Base-by-base conservation (phyloP, 2,329 filamentous ascomycete genomes). In the Sporothrix dimorphospora region DNA sequence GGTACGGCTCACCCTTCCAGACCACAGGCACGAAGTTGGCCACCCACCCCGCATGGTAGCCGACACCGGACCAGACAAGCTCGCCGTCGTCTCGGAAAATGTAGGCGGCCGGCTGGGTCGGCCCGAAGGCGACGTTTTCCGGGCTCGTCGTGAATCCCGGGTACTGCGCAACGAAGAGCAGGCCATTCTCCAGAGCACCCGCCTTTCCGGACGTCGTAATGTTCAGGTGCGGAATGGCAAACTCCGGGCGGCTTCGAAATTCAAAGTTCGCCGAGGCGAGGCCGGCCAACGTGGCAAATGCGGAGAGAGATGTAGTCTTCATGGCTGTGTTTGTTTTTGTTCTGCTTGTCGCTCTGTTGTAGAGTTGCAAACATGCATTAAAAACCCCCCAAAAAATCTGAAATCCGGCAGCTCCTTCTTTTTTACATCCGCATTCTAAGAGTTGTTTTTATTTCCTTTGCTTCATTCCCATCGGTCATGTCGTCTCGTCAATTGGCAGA, bases 61-160 rank as follows among this genome's bases (percentile, higher is more conserved):
- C 83, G 71, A 86, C 86, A 1, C 87, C 85, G 0, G 86, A 88
- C 86, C 86, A 89, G 40, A 89, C 80, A 0, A 89, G 80, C 66
- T 88, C 85, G 1, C 87, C 86, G 63, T 86, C 79, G 74, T 87
- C 83, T 4, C 82, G 82, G 75, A 87, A 85, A 74, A 89, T 88
- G 76, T 88, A 89, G 1, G 86, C 83, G 0, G 80, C 85, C 2
- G 85, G 81, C 77, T 88, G 86, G 16, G 24, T 49, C 1, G 63
- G 63, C 16, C 63, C 42, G 21, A 66, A 34, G 16, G 63, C 63
- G 2, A 34, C 27, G 19, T 66, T 49, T 24, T 66, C 42, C 9
- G 63, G 63, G 3, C 42, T 42, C 1, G 63, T 49, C 42, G 42
- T 49, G 19, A 66, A 66, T 2, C 42, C 63, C 7, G 63, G 63